A percentile compares a stretch with the other conserved stretches of the same genome.
phyloP scores from a whole-genome alignment of 768 basidiomycete species.

The Termitomyces sp. region DNA sequence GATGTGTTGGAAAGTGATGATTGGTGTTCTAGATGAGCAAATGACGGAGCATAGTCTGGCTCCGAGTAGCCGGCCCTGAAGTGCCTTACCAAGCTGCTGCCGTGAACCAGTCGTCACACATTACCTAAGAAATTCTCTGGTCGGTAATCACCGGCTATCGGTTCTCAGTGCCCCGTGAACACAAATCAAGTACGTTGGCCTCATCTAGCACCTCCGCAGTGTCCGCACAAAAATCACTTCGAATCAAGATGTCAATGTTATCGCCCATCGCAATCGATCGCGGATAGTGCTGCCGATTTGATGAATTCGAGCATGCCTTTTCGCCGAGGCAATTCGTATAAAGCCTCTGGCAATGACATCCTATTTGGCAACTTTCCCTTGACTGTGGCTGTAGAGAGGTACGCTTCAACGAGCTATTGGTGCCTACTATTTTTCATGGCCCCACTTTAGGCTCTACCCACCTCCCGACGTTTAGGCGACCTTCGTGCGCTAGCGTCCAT shows the following conservation, averaged over 20 bases:
- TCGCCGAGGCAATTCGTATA: neutral
- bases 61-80: constrained; percentile 25
- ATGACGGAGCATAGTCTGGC: constrained; percentile 6
- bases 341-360: neutral
- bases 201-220: neutral
- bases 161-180: too few species aligned
- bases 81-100: constrained; percentile 13
- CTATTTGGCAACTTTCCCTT: constrained; percentile 1
- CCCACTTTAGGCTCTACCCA: constrained; percentile 23
- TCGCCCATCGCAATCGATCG: constrained; percentile 25
- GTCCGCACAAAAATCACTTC: neutral
- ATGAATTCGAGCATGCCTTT: neutral
- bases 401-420: neutral
- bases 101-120: too few species aligned
- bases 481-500: constrained; percentile 63
- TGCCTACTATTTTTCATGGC: neutral
- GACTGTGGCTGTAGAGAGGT: constrained; percentile 6
- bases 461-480: constrained; percentile 53
- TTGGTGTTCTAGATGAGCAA: constrained; percentile 21
- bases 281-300: neutral
- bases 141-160: too few species aligned
- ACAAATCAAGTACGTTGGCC: too few species aligned
- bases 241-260: constrained; percentile 7
- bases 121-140: too few species aligned
- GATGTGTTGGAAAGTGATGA: constrained; percentile 35